Conservation (phyloP, 2,329 filamentous ascomycete species). For the Ilyonectria mors-panacis region DNA sequence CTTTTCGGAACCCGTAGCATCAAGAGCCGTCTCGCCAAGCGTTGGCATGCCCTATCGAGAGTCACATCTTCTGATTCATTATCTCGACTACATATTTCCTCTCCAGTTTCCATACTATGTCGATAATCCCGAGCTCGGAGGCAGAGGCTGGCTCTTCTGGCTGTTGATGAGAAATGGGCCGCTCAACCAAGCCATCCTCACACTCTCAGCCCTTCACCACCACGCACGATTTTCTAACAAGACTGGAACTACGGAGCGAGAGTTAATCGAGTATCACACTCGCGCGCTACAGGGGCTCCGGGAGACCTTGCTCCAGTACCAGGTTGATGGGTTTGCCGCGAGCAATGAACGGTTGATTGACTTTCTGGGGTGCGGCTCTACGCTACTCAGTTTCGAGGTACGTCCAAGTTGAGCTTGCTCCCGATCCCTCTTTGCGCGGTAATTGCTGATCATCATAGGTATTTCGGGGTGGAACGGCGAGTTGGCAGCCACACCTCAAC, state of each 20-base stretch:
- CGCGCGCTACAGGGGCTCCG: conserved; percentile 40
- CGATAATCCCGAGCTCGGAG: conserved; percentile 39
- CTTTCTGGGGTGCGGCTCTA: conserved; percentile 38
- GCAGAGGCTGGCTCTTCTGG: conserved; percentile 45
- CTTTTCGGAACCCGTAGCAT: not conserved
- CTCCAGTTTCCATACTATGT: conserved; percentile 42
- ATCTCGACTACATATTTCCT: conserved; percentile 46
- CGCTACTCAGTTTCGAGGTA: conserved; percentile 38
- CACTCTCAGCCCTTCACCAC: conserved; percentile 42
- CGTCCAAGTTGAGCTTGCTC: not conserved
- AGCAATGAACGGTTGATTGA: conserved; percentile 35
- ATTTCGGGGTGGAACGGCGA: conserved; percentile 36
- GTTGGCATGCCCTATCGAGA: conserved; percentile 33
- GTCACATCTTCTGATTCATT: conserved; percentile 43
- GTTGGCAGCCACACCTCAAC: conserved; percentile 41
- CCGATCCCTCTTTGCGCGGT: too few species aligned
- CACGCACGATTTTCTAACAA: conserved; percentile 30
- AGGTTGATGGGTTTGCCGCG: conserved; percentile 16
- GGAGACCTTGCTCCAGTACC: conserved; percentile 20
- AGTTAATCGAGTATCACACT: conserved; percentile 40
- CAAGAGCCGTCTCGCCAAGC: not conserved
- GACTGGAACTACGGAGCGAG: conserved; percentile 29
- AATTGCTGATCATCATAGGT: conserved; percentile 23
- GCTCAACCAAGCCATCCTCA: conserved; percentile 43
- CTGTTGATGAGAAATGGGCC: conserved; percentile 41